Base-by-base conservation (phyloP, 805 yeast genomes). In the Pichia occidentalis region DNA sequence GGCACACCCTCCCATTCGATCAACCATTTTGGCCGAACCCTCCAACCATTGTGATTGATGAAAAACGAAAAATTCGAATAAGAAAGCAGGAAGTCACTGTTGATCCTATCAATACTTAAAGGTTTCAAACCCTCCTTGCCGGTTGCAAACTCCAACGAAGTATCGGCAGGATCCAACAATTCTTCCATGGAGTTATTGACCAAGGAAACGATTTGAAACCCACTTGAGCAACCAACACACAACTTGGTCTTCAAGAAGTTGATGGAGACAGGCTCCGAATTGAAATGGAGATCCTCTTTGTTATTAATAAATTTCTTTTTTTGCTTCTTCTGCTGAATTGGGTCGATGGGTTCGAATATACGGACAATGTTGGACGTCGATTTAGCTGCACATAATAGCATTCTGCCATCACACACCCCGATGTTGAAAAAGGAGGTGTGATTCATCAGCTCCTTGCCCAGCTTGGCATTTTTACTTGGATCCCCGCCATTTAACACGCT, bases 1-100 rank as follows among this genome's bases (percentile, higher is more conserved):
- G 98, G 97, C 36, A 79, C 74, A 25, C 97, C 97, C 63, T 92
- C 97, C 98, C 98, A 92, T 55, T 83, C 79, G 36, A 92, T 81
- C 47, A 88, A 82, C 88, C 95, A 88, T 36, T 85, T 90, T 30
- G 92, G 85, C 46, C 88, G 77, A 14, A 94, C 81, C 50, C 97
- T 73, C 98, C 98, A 92, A 18, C 98, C 98, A 58, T 88, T 88
- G 42, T 83, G 73, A 54, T 92, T 88, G 50, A 92, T 94, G 61
- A 85, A 87, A 60, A 92, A 92, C 32, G 97, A 90, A 57, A 90
- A 87, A 56, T 87, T 96, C 4, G 94, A 77, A 57, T 90, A 92
- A 57, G 88, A 81, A 47, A 92, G 71, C 52, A 92, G 64, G 57
- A 90, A 92, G 63, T 88, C 92, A 38, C 80, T 77, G 42, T 90